These are phyloP conservation scores for Gossypium herbaceum DNA, from an alignment of 345 rosid species.

Conservation along the genomic window DNA sequence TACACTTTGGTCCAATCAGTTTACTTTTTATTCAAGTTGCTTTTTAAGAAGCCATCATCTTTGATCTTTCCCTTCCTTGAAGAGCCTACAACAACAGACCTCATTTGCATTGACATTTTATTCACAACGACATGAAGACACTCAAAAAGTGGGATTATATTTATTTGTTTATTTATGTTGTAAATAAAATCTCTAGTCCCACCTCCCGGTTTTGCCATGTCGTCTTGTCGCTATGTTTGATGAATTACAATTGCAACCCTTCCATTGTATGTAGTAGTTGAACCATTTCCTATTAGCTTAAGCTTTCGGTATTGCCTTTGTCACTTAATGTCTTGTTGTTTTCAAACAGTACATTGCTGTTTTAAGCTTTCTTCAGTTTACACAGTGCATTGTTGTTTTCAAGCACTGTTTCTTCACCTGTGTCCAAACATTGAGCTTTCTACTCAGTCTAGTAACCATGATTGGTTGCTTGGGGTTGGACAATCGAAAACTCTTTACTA, in stretches of 20 bases:
- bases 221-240: neutral
- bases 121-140: neutral
- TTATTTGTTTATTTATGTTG: neutral
- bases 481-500: no score
- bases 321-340: neutral
- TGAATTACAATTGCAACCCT: neutral
- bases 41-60: neutral
- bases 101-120: constrained; percentile 1
- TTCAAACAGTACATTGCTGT: neutral
- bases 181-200: neutral
- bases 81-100: neutral
- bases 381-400: neutral
- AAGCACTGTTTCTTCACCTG: no score
- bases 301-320: neutral
- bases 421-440: no score
- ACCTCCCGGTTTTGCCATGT: neutral
- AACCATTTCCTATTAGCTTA: neutral
- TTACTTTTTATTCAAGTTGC: neutral
- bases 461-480: no score
- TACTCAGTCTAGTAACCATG: no score
- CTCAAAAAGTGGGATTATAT: neutral
- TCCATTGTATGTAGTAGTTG: neutral
- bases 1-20: constrained; percentile 24
- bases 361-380: neutral
- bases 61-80: neutral